Conservation (phyloP, 2,329 filamentous ascomycete species). For the Verticillium longisporum region DNA sequence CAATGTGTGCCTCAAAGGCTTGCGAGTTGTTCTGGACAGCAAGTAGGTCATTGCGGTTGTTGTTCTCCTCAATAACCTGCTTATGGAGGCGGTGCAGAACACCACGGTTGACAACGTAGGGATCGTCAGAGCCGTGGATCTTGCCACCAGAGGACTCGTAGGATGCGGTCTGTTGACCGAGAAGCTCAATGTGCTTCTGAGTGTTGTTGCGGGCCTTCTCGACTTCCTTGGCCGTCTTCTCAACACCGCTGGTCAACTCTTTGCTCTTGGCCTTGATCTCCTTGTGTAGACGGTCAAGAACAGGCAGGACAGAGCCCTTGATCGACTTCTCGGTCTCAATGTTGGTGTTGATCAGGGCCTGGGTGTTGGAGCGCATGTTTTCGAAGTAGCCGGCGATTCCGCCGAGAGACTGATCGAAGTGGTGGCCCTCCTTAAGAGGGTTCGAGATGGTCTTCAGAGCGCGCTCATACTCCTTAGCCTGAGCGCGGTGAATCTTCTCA, state of each 20-base stretch:
- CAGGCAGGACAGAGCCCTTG: constrained; percentile 77
- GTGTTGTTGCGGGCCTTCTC: constrained; percentile 80
- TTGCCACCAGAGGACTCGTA: constrained; percentile 72
- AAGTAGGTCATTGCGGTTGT: constrained; percentile 85
- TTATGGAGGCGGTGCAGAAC: constrained; percentile 79
- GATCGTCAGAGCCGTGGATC: constrained; percentile 68
- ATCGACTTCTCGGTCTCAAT: constrained; percentile 86
- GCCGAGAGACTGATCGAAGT: constrained; percentile 86
- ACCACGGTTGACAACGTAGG: constrained; percentile 78
- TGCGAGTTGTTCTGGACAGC: constrained; percentile 87
- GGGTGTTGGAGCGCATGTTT: constrained; percentile 87
- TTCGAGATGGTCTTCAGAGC: constrained; percentile 84
- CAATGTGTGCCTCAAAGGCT: constrained; percentile 78
- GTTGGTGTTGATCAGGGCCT: constrained; percentile 84
- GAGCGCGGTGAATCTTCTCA: constrained; percentile 76
- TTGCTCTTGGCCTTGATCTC: constrained; percentile 97
- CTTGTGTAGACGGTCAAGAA: constrained; percentile 84
- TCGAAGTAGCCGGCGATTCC: constrained; percentile 89
- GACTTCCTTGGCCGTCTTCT: constrained; percentile 82
- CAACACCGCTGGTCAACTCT: constrained; percentile 73
- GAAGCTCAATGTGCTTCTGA: constrained; percentile 92
- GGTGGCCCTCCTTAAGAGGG: constrained; percentile 81
- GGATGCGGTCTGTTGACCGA: constrained; percentile 76
- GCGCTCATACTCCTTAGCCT: constrained; percentile 93
- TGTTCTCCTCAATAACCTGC: constrained; percentile 93